These are phyloP conservation scores for Amanita molliuscula DNA, from an alignment of 768 basidiomycete species.

Conservation along the genomic window DNA sequence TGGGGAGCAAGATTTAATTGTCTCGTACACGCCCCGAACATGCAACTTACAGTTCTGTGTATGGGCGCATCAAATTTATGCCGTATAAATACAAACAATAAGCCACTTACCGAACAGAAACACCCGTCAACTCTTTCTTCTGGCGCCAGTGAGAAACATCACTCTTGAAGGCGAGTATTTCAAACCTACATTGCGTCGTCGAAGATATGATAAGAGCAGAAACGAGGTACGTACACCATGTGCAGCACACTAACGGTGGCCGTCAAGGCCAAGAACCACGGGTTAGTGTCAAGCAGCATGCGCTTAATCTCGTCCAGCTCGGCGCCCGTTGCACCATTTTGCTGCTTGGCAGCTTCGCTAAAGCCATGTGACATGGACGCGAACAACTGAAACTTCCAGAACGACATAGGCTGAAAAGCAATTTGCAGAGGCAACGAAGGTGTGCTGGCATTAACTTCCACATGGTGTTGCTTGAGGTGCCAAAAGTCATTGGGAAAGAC, in stretches of 20 bases:
- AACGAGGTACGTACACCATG: constrained; percentile 49
- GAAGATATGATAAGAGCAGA: neutral
- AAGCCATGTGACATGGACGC: constrained; percentile 81
- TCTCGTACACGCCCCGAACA: constrained; percentile 3
- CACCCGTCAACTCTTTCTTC: constrained; percentile 90
- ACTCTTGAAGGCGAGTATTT: constrained; percentile 91
- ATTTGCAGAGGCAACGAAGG: constrained; percentile 70
- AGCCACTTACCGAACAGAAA: constrained; percentile 69
- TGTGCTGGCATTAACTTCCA: constrained; percentile 81
- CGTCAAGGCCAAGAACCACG: constrained; percentile 81
- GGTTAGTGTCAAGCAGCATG: constrained; percentile 84
- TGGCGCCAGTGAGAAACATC: constrained; percentile 95
- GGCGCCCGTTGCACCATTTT: constrained; percentile 45
- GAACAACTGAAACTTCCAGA: constrained; percentile 81
- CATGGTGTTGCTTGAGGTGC: constrained; percentile 73
- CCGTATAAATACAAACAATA: constrained; percentile 5
- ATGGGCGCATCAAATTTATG: constrained; percentile 8
- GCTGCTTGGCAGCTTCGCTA: constrained; percentile 74
- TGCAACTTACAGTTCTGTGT: constrained; percentile 40
- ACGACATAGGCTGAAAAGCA: constrained; percentile 76
- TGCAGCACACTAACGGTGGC: constrained; percentile 82
- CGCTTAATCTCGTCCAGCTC: constrained; percentile 95
- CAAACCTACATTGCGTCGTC: constrained; percentile 47
- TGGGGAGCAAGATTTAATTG: neutral
- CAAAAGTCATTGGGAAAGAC: constrained; percentile 95